A percentile compares a stretch with the other conserved stretches of the same genome.
Conservation (phyloP, 495 filamentous ascomycete species). For the Aspergillus bertholletiae region DNA sequence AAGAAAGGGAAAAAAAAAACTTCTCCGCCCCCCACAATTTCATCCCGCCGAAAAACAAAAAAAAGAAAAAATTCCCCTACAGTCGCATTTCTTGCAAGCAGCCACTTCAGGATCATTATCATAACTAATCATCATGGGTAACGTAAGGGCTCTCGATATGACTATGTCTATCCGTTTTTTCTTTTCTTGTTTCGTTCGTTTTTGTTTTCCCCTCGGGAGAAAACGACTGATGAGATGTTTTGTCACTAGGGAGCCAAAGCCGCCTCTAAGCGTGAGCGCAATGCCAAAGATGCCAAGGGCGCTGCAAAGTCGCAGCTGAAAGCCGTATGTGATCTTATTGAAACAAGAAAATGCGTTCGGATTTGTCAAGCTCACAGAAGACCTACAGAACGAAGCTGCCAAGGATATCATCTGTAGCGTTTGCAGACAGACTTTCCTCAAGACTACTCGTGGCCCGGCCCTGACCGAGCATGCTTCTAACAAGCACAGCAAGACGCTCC, state of each 20-base stretch:
- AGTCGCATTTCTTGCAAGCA: no score
- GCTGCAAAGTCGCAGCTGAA: neutral
- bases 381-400: neutral
- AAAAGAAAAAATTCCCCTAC: no score
- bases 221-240: neutral
- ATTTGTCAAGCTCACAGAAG: neutral
- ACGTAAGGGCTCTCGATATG: neutral
- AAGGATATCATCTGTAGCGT: neutral
- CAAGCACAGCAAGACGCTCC: no score
- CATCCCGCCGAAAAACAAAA: no score
- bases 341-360: no score
- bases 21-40: neutral
- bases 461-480: no score
- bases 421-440: neutral
- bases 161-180: neutral
- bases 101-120: neutral
- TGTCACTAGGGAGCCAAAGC: neutral
- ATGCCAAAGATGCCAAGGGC: neutral
- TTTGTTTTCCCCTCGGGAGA: neutral
- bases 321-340: neutral
- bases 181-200: no score
- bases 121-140: neutral
- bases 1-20: neutral
- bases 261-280: neutral
- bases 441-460: neutral